Evolutionary conservation across 805 yeast genomes (phyloP), one percentile per base, ranked within the genome.

Genomic region (Kluyveromyces lactis): DNA sequence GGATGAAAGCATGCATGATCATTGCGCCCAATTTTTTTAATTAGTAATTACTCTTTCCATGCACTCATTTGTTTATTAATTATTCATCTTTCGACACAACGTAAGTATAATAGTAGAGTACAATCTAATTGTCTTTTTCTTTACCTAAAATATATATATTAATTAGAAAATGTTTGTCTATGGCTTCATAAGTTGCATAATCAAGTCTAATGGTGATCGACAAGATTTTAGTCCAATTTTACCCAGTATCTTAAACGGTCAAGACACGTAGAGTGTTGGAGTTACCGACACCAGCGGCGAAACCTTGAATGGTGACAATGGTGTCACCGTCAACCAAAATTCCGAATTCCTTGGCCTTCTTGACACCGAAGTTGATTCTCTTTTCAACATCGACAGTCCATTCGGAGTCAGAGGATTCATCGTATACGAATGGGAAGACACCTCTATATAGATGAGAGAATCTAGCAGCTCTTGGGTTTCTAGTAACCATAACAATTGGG

Each of bases 231-330:
- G 24, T 21, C 24, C 9, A 9, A 21, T 21, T 21, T 6, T 21
- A 21, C 24, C 9, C 24, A 21, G 24, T 21, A 27, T 11, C 45
- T 65, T 71, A 81, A 63, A 86, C 90, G 64, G 76, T 75, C 56
- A 86, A 73, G 60, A 90, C 79, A 76, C 97, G 90, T 68, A 92
- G 77, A 50, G 98, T 92, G 84, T 92, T 92, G 62, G 98, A 86
- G 81, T 92, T 96, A 64, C 98, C 98, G 52, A 86, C 75, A 72
- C 97, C 97, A 67, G 90, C 84, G 62, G 95, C 85, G 90, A 95
- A 92, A 67, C 98, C 98, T 77, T 92, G 98, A 67, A 92, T 83
- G 62, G 95, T 85, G 52, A 92, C 86, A 56, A 86, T 82, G 46
- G 83, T 71, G 66, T 87, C 96, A 68, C 95, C 95, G 68, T 77